Evolutionary conservation across 192 early-diverging fungal species (phyloP).

Genomic region (Coemansia sp.): DNA sequence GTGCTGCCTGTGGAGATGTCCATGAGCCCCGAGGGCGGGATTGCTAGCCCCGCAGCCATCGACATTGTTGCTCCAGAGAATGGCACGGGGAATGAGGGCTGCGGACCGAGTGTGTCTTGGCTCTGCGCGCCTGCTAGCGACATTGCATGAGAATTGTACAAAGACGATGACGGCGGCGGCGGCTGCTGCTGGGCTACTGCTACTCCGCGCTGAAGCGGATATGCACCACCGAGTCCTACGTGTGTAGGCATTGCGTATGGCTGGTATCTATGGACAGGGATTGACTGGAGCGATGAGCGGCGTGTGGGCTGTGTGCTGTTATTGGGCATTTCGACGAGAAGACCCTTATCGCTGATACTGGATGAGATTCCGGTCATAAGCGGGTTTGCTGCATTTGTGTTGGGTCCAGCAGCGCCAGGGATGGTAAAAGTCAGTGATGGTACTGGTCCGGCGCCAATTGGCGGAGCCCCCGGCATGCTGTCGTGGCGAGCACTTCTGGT

Average conservation of each 20-base stretch:
- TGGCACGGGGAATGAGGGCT: constrained; percentile 17
- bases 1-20: constrained; percentile 8
- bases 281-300: constrained; percentile 40
- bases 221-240: neutral
- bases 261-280: constrained; percentile 36
- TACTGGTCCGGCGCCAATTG: neutral
- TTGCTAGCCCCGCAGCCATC: constrained; percentile 12
- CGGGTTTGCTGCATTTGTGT: neutral
- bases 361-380: constrained; percentile 36
- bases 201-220: neutral
- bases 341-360: constrained; percentile 46
- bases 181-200: constrained; percentile 7
- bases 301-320: constrained; percentile 10
- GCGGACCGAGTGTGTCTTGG: constrained; percentile 7
- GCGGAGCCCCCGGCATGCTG: neutral
- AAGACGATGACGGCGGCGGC: neutral
- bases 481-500: constrained; percentile 6
- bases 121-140: constrained; percentile 1
- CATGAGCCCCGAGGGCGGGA: constrained; percentile 9
- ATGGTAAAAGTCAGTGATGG: constrained; percentile 8
- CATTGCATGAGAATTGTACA: constrained; percentile 2
- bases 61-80: constrained; percentile 12
- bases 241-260: constrained; percentile 28
- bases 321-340: constrained; percentile 6
- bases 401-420: neutral